Base-by-base conservation (phyloP, 129 eudicot species). In the Saposhnikovia divaricata region DNA sequence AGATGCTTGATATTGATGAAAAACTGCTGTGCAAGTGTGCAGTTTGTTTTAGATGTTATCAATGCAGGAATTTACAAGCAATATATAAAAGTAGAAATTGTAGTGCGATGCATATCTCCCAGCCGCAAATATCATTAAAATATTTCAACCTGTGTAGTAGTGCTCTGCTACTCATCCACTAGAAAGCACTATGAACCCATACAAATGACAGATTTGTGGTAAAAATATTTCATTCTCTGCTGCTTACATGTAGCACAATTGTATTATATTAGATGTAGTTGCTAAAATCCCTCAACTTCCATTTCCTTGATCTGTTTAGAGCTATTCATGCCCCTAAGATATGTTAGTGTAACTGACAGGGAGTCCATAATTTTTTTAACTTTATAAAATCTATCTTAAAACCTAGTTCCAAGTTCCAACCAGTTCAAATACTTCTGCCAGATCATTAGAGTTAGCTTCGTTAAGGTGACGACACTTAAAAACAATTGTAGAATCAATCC, bases 1-100 rank as follows among this genome's bases (percentile, higher is more conserved):
- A 83, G 78, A 83, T 65, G 78, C 75, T 65, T 31, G 44, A 50
- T 79, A 79, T 21, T 80, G 78, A 47, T 63, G 47, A 48, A 55
- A 50, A 70, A 37, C 57, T 9, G 4, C 18, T 31, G 40, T 76
- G 79, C 28, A 74, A 3, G 2, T 55, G 40, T 76, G 79, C 44
- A 74, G 11, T 6, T 55, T 6, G 3, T 55, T 55, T 0, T 21
- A 3, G 21, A 53, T 19, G 27, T 16, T 21, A 31, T 23, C 63
- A 21, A 15, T 55, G 7, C 25, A 55, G 27, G 27, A 55, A 55
- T 55, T 3, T 7, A 55, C 10, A 55, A 50, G 21, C 23, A 57
- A 23, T 8, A 7, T 23, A 28, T 23, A 57, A 23, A 2, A 25
- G 13, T 8, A 57, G 66, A 57, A 21, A 23, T 4, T 57, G 66